A percentile compares a stretch with the other conserved stretches of the same genome.
Conservation (phyloP, 352 stramenopile genomes). For the Nothophytophthora sp. region DNA sequence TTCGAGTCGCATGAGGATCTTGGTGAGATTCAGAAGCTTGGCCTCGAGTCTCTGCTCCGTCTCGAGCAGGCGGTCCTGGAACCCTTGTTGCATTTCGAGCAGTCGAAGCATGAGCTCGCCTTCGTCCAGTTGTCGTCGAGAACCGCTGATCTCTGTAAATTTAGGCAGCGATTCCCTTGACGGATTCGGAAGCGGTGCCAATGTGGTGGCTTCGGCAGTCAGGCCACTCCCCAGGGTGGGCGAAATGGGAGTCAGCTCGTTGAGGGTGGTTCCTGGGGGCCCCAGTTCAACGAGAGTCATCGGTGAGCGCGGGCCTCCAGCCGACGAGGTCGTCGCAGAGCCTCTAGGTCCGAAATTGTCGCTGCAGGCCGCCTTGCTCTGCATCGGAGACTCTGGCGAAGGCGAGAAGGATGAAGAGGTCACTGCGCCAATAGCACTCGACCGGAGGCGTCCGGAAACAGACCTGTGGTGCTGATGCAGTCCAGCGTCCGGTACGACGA, state of each 20-base stretch:
- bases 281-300: neutral
- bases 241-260: neutral
- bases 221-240: constrained; percentile 9
- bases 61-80: constrained; percentile 58
- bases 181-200: neutral
- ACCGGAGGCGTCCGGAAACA: constrained; percentile 8
- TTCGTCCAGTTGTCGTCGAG: constrained; percentile 19
- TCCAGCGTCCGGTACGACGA: constrained; percentile 23
- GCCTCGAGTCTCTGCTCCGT: constrained; percentile 66
- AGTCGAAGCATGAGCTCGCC: constrained; percentile 54
- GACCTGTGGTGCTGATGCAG: constrained; percentile 13
- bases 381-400: constrained; percentile 21
- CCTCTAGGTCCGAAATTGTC: constrained; percentile 14
- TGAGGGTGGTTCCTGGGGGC: neutral
- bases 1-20: constrained; percentile 69
- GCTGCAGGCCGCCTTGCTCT: constrained; percentile 18
- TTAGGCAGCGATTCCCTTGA: neutral
- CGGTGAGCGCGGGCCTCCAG: neutral
- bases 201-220: constrained; percentile 4
- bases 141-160: neutral
- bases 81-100: constrained; percentile 55
- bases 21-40: constrained; percentile 69
- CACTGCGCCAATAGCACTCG: neutral
- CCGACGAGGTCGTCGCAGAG: too few relatives aligned
- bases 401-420: too few relatives aligned